Evolutionary conservation across 805 yeast species (phyloP).

Genomic region (Wickerhamiella dianesei): DNA sequence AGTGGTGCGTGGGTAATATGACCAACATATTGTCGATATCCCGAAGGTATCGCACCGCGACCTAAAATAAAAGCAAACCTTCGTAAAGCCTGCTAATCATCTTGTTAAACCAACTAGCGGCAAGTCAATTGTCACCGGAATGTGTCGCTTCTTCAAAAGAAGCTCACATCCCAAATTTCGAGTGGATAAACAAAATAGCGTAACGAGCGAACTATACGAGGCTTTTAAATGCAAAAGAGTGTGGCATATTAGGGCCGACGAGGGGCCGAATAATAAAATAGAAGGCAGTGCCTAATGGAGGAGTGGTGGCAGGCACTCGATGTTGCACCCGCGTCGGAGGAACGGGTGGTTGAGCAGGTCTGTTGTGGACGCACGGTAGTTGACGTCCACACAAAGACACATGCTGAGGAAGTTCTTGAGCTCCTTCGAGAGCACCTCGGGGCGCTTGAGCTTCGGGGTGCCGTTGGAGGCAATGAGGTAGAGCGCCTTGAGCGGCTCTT

Average conservation of each 20-base stretch:
- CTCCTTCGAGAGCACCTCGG: constrained; percentile 54
- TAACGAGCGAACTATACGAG: neutral
- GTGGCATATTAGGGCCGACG: neutral
- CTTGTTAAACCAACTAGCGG: too few relatives aligned
- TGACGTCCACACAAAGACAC: constrained; percentile 88
- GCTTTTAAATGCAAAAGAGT: neutral
- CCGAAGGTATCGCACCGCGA: too few relatives aligned
- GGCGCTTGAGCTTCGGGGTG: constrained; percentile 60
- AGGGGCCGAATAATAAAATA: neutral
- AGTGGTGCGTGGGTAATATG: too few relatives aligned
- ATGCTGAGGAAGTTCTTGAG: constrained; percentile 79
- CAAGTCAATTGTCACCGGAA: too few relatives aligned
- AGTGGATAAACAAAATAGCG: neutral
- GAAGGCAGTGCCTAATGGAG: constrained; percentile 14
- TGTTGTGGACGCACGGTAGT: constrained; percentile 79
- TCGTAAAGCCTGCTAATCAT: too few relatives aligned
- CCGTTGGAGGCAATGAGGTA: constrained; percentile 71
- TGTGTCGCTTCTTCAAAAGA: too few relatives aligned
- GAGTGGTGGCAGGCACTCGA: constrained; percentile 24
- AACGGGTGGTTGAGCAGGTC: constrained; percentile 63
- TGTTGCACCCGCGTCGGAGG: constrained; percentile 22
- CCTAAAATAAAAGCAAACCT: too few relatives aligned
- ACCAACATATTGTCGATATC: too few relatives aligned
- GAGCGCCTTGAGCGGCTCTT: constrained; percentile 63
- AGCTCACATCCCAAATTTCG: neutral